Evolutionary conservation across 2,329 filamentous ascomycete genomes (phyloP).

Genomic region (Phialophora verrucosa): DNA sequence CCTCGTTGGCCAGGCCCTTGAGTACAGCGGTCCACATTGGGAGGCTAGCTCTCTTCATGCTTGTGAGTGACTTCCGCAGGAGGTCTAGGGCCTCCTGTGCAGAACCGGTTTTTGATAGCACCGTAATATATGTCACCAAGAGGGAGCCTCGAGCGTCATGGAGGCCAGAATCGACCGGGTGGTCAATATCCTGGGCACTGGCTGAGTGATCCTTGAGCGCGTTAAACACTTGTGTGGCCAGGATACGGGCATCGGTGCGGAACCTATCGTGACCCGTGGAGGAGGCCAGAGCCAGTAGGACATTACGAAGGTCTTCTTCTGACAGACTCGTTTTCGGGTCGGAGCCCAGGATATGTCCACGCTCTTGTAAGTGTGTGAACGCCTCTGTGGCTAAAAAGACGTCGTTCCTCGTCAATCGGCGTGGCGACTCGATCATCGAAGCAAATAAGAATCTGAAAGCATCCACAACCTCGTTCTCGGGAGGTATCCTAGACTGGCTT

Average conservation of each 20-base stretch:
- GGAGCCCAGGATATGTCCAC: slow-evolving; percentile 38
- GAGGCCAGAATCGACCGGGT: slow-evolving; percentile 7
- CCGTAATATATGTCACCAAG: slow-evolving; percentile 51
- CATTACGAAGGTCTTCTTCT: slow-evolving; percentile 48
- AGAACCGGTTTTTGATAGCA: slow-evolving; percentile 62
- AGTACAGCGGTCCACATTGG: slow-evolving; percentile 63
- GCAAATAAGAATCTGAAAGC: slow-evolving; percentile 70
- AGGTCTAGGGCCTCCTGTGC: slow-evolving; percentile 60
- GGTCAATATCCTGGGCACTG: slow-evolving; percentile 8
- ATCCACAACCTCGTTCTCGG: slow-evolving; percentile 65
- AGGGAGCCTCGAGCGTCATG: slow-evolving; percentile 36
- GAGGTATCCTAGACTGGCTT: slow-evolving; percentile 69
- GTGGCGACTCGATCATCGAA: slow-evolving; percentile 57
- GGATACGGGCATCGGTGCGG: slow-evolving; percentile 33
- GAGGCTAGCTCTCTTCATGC: slow-evolving; percentile 40
- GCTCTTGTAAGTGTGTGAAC: slow-evolving; percentile 63
- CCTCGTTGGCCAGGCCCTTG: slow-evolving; percentile 59
- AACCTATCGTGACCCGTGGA: slow-evolving; percentile 35
- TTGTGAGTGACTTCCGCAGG: slow-evolving; percentile 50
- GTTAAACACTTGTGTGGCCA: slow-evolving; percentile 34
- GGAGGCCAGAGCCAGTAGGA: slow-evolving; percentile 47
- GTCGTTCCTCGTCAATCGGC: slow-evolving; percentile 68
- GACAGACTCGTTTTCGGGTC: slow-evolving; percentile 48
- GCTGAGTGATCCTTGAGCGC: slow-evolving; percentile 30
- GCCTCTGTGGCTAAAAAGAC: slow-evolving; percentile 66